Percentiles rank a stretch among this genome's conserved stretches.
Evolutionary conservation across 2,329 filamentous ascomycete species (phyloP).

Genomic region (Coniochaeta prunicola): DNA sequence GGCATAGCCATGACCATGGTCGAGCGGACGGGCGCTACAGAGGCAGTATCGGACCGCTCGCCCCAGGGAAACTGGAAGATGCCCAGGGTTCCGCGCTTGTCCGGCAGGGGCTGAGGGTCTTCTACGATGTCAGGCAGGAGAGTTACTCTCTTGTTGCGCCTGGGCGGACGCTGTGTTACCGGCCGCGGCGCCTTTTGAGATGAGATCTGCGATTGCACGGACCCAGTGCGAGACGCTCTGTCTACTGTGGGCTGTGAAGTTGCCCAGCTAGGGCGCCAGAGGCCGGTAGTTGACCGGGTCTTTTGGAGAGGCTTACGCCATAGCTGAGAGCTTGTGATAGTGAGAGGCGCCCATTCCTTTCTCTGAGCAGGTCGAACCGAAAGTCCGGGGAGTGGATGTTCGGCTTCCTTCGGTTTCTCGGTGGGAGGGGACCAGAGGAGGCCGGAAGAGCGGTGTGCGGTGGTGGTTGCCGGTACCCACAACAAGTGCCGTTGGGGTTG

Average conservation of each 20-base stretch:
- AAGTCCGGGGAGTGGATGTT: constrained; percentile 19
- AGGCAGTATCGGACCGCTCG: constrained; percentile 51
- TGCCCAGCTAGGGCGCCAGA: constrained; percentile 24
- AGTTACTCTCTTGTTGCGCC: constrained; percentile 49
- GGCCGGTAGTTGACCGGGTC: constrained; percentile 11
- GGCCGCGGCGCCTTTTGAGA: constrained; percentile 28
- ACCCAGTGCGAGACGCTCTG: constrained; percentile 6
- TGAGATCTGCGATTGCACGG: neutral
- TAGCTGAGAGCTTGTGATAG: constrained; percentile 27
- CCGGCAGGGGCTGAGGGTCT: constrained; percentile 49
- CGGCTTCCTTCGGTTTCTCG: neutral
- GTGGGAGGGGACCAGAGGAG: constrained; percentile 17
- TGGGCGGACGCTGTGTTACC: constrained; percentile 43
- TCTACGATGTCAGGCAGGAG: constrained; percentile 57
- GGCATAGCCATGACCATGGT: constrained; percentile 39
- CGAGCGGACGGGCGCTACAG: constrained; percentile 27
- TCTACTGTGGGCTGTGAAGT: constrained; percentile 15
- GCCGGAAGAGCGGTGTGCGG: constrained; percentile 3
- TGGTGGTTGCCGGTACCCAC: constrained; percentile 15
- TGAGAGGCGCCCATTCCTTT: constrained; percentile 23
- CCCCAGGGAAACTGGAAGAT: constrained; percentile 63
- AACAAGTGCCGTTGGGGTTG: constrained; percentile 10
- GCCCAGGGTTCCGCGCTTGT: constrained; percentile 52
- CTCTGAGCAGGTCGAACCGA: constrained; percentile 27
- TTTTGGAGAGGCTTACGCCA: constrained; percentile 27